A percentile compares a stretch with the other conserved stretches of the same genome.
Evolutionary conservation across 1,284 basidiomycete species (phyloP).

Genomic region (Abortiporus biennis): DNA sequence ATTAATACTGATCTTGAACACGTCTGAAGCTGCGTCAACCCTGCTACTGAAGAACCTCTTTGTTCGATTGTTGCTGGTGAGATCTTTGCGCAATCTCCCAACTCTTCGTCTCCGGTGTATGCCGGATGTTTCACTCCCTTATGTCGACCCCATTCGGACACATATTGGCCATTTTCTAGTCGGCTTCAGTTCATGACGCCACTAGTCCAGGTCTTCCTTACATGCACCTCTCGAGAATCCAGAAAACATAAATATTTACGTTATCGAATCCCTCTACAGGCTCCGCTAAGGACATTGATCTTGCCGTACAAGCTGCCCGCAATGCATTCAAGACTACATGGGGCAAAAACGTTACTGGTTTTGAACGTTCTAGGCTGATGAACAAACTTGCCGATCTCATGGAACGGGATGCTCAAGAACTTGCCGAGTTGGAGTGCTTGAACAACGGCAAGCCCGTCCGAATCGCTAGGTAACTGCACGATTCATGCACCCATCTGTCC

Average conservation of each 20-base stretch:
- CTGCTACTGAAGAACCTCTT: conserved; percentile 68
- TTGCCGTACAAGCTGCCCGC: conserved; percentile 80
- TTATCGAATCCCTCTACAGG: conserved; percentile 38
- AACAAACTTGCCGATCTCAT: conserved; percentile 90
- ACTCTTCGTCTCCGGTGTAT: background rate
- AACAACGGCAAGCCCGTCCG: conserved; percentile 85
- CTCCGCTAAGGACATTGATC: conserved; percentile 74
- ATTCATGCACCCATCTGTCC: conserved; percentile 22
- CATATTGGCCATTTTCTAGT: too few species aligned
- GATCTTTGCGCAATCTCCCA: conserved; percentile 9
- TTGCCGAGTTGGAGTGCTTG: conserved; percentile 74
- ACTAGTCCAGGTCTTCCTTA: too few species aligned
- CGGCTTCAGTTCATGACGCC: too few species aligned
- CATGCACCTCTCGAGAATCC: too few species aligned
- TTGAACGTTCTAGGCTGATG: conserved; percentile 74
- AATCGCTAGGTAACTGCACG: conserved; percentile 60
- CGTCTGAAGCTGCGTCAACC: conserved; percentile 68
- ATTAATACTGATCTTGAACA: conserved; percentile 1
- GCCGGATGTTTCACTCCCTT: too few species aligned
- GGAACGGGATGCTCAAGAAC: conserved; percentile 74
- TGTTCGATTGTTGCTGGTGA: conserved; percentile 65
- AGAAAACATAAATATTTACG: too few species aligned
- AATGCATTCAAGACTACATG: conserved; percentile 83
- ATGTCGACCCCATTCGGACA: too few species aligned
- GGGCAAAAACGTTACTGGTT: conserved; percentile 84